Percentiles rank a stretch among this genome's conserved stretches.
These are phyloP conservation scores for Paracorniculantispora psalliotae DNA, from an alignment of 2,329 filamentous ascomycete species.

Conservation along the genomic window DNA sequence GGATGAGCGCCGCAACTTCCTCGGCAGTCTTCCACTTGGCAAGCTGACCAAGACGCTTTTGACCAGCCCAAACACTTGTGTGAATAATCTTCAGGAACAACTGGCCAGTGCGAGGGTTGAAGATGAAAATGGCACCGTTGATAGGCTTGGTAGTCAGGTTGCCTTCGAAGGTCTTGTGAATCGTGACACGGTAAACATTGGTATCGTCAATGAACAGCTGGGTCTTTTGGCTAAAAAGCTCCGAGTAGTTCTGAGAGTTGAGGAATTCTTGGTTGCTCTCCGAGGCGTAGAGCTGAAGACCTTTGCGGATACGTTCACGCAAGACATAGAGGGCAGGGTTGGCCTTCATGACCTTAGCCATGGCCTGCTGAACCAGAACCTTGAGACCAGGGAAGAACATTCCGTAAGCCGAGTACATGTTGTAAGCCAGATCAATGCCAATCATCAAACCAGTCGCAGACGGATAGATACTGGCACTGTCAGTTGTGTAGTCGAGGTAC, in stretches of 20 bases:
- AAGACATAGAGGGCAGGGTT: constrained; percentile 95
- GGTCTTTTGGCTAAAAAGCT: constrained; percentile 97
- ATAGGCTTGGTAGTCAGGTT: constrained; percentile 99
- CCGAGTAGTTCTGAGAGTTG: constrained; percentile 98
- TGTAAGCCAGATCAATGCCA: constrained; percentile 95
- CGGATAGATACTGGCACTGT: constrained; percentile 97
- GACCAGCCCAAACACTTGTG: constrained; percentile 97
- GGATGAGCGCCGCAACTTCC: constrained; percentile 96
- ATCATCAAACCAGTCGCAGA: constrained; percentile 97
- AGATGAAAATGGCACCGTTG: constrained; percentile 99
- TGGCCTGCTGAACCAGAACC: constrained; percentile 91
- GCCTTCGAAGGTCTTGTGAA: constrained; percentile 99
- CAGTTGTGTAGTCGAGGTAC: constrained; percentile 97
- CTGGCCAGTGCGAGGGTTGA: constrained; percentile 97
- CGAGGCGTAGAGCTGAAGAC: constrained; percentile 93
- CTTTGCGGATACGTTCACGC: constrained; percentile 96
- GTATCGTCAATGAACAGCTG: constrained; percentile 99
- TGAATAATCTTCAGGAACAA: constrained; percentile 99
- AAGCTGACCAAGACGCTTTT: constrained; percentile 96
- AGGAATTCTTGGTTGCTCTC: constrained; percentile 99
- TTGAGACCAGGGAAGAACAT: constrained; percentile 99
- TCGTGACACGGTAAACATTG: constrained; percentile 98
- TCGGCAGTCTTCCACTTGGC: constrained; percentile 99
- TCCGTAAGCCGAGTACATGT: constrained; percentile 94
- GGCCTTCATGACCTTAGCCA: constrained; percentile 99